Evolutionary conservation across 2,329 filamentous ascomycete genomes (phyloP), one percentile per base, ranked within the genome.

Genomic region (Colletotrichum tabaci): DNA sequence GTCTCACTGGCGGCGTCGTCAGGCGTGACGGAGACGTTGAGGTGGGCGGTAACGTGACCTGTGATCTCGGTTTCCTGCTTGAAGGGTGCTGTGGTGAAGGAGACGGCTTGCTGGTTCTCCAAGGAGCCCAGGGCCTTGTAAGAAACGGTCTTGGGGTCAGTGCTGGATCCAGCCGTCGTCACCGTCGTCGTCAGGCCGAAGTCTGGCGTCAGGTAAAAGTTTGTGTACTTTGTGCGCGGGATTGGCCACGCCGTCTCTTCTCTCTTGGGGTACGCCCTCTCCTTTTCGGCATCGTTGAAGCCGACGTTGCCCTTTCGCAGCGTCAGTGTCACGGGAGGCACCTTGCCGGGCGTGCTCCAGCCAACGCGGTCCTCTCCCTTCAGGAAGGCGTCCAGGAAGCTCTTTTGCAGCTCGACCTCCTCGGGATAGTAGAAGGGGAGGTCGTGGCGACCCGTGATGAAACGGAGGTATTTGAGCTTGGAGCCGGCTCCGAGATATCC

Each of bases 341-440:
- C 81, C 66, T 89, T 89, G 35, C 91, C 89, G 13, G 84, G 82
- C 12, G 82, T 76, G 0, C 85, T 86, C 90, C 90, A 92, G n/a
- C 90, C 90, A 0, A 83, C 83, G 0, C 83, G 82, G 75, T 94
- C 92, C 0, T 93, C 85, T 1, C 85, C 89, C 74, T 93, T 93
- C 46, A 94, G 84, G 76, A 94, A 94, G 0, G 91, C 91, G 70
- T 93, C 90, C 0, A 94, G 81, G 78, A 94, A 94, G 74, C 87
- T 89, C 57, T 84, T 85, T 76, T 94, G 92, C 0, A 94, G 75
- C 72, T 92, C 89, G 0, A 92, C 91, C 73, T 93, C 90, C 58
- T 93, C 89, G 1, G 87, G 79, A 77, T 93, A 93, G 80, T 93
- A 94, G 78, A 94, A 93, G 0, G 92, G 92, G 2, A 94, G 83